Conservation (phyloP, 345 rosid species). For the Linum tenue region DNA sequence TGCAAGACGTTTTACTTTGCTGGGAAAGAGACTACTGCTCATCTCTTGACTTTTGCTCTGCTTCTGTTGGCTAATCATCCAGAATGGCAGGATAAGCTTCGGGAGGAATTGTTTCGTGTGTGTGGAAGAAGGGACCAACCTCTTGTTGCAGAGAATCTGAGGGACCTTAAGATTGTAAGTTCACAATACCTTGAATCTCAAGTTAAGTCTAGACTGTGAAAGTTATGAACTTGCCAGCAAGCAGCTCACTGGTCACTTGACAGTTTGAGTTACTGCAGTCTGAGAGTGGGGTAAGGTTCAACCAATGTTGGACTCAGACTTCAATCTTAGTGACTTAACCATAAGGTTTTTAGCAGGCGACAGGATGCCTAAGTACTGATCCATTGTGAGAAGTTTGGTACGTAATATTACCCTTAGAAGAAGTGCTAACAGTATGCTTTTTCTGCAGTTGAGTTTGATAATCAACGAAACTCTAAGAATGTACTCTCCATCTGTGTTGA, state of each 20-base stretch:
- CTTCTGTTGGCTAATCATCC: not conserved
- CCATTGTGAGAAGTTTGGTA: not conserved
- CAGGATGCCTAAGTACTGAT: not conserved
- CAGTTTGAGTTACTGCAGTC: too few species aligned
- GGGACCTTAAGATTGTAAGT: not conserved
- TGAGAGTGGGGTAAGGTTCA: too few species aligned
- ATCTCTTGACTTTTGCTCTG: slow-evolving; percentile 1
- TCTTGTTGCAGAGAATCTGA: not conserved
- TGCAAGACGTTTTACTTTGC: slow-evolving; percentile 7
- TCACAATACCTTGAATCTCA: not conserved
- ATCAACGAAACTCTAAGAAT: not conserved
- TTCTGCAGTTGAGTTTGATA: not conserved
- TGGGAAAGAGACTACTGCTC: slow-evolving; percentile 7
- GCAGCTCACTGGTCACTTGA: too few species aligned
- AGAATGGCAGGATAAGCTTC: not conserved
- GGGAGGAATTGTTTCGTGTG: not conserved
- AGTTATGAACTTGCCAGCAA: too few species aligned
- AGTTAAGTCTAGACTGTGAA: not conserved
- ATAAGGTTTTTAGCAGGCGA: too few species aligned
- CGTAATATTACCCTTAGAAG: not conserved
- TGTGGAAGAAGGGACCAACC: not conserved
- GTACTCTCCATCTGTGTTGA: not conserved
- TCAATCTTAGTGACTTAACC: too few species aligned
- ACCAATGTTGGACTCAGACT: too few species aligned
- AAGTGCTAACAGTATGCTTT: not conserved